A percentile compares a stretch with the other conserved stretches of the same genome.
Conservation (phyloP, 2,329 filamentous ascomycete species). For the Aspergillus intermedius region DNA sequence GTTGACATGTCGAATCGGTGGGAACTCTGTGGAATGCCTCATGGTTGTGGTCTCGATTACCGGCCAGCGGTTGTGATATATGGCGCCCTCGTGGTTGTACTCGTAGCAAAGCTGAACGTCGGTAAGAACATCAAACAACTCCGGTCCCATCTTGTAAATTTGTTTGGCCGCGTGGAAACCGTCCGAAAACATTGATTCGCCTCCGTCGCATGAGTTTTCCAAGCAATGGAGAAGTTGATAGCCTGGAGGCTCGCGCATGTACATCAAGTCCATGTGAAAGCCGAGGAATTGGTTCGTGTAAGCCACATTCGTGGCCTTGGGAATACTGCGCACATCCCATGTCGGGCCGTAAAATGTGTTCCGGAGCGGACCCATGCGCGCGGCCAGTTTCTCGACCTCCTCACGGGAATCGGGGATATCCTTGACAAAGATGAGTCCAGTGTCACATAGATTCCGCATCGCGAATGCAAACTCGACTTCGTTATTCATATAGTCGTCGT, state of each 20-base stretch:
- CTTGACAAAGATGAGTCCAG: conserved; percentile 71
- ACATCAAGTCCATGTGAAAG: conserved; percentile 90
- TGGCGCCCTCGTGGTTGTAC: conserved; percentile 59
- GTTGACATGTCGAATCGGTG: conserved; percentile 43
- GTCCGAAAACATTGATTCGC: conserved; percentile 82
- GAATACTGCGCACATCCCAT: conserved; percentile 81
- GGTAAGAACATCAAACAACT: conserved; percentile 33
- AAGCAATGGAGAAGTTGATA: conserved; percentile 88
- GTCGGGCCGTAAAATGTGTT: conserved; percentile 87
- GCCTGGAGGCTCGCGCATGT: conserved; percentile 70
- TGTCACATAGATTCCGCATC: conserved; percentile 55
- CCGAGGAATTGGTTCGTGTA: conserved; percentile 77
- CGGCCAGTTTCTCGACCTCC: conserved; percentile 62
- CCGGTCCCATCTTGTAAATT: conserved; percentile 9
- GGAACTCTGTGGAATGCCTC: conserved; percentile 5
- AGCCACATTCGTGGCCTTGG: conserved; percentile 81
- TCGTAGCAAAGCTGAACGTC: conserved; percentile 52
- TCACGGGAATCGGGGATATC: conserved; percentile 63
- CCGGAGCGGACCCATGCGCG: conserved; percentile 68
- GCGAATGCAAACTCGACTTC: conserved; percentile 54
- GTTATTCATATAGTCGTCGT: conserved; percentile 61
- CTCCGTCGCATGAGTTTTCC: conserved; percentile 69
- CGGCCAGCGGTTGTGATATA: conserved; percentile 55
- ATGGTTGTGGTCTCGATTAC: conserved; percentile 43
- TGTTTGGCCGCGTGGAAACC: conserved; percentile 53